A percentile compares a stretch with the other conserved stretches of the same genome.
Conservation (phyloP, 2,329 filamentous ascomycete genomes). For the Alternaria rosae region DNA sequence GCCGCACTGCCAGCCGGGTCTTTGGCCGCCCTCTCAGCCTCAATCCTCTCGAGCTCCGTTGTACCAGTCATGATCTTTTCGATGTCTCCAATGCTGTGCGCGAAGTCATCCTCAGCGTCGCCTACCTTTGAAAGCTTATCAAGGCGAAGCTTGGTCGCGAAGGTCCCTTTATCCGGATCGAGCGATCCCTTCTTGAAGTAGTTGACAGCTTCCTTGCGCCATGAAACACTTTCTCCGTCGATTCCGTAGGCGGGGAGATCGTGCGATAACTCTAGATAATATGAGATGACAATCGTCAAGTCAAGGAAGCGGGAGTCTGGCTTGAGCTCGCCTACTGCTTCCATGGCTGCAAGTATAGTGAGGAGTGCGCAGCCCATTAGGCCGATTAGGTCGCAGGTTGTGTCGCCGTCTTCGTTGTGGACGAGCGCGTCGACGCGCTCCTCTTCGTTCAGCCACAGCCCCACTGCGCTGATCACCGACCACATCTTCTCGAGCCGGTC, state of each 20-base stretch:
- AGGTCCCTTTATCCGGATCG: constrained; percentile 18
- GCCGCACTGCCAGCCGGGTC: neutral
- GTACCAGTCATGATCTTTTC: neutral
- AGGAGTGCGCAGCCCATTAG: constrained; percentile 29
- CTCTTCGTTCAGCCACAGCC: constrained; percentile 17
- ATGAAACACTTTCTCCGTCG: constrained; percentile 18
- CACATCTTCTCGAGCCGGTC: constrained; percentile 23
- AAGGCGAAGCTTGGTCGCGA: constrained; percentile 13
- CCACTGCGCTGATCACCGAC: constrained; percentile 23
- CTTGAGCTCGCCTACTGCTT: constrained; percentile 24
- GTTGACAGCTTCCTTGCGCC: constrained; percentile 19
- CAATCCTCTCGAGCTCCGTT: neutral
- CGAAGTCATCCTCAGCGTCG: neutral
- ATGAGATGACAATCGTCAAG: constrained; percentile 26
- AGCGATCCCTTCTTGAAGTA: constrained; percentile 26
- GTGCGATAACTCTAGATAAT: constrained; percentile 17
- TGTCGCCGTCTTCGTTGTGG: constrained; percentile 19
- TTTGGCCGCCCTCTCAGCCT: neutral
- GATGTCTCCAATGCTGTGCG: neutral
- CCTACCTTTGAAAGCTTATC: constrained; percentile 13
- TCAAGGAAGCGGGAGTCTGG: constrained; percentile 26
- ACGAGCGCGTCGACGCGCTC: constrained; percentile 4
- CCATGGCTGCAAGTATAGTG: constrained; percentile 20
- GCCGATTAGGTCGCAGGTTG: constrained; percentile 6
- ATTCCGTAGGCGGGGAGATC: constrained; percentile 24